Evolutionary conservation across 805 yeast species (phyloP).

Genomic region (Candida sithepensis): DNA sequence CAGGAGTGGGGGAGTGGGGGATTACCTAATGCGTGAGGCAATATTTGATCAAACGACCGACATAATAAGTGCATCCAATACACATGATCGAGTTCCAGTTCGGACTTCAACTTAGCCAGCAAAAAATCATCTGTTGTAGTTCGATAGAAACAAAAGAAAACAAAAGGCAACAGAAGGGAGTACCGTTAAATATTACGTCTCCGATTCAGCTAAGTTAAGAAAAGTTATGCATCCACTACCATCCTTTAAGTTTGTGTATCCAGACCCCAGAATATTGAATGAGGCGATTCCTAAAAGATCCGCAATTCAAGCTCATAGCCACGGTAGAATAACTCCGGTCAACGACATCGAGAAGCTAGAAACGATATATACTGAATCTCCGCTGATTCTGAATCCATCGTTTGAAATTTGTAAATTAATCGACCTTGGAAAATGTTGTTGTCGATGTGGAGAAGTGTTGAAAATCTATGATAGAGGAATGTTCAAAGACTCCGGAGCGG

Average conservation of each 20-base stretch:
- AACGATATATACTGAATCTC: conserved; percentile 28
- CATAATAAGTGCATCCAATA: too few relatives aligned
- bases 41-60: too few relatives aligned
- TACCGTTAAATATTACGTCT: not conserved
- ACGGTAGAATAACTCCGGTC: conserved; percentile 9
- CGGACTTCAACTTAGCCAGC: too few relatives aligned
- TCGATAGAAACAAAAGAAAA: too few relatives aligned
- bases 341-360: conserved; percentile 13
- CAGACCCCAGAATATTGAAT: conserved; percentile 3
- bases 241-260: conserved; percentile 1
- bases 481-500: conserved; percentile 14
- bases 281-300: conserved; percentile 11
- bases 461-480: conserved; percentile 30
- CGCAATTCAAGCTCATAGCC: conserved; percentile 3
- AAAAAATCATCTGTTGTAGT: too few relatives aligned
- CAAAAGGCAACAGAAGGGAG: too few relatives aligned
- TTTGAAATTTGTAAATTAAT: conserved; percentile 25
- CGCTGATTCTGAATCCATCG: conserved; percentile 24
- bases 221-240: not conserved
- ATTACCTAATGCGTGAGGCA: too few relatives aligned
- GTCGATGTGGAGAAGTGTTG: conserved; percentile 30
- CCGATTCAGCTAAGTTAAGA: not conserved
- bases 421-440: conserved; percentile 30
- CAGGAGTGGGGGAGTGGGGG: too few relatives aligned
- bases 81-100: too few relatives aligned